These are phyloP conservation scores for Spongospora subterranea DNA, from an alignment of 208 protist genomes.

Conservation along the genomic window DNA sequence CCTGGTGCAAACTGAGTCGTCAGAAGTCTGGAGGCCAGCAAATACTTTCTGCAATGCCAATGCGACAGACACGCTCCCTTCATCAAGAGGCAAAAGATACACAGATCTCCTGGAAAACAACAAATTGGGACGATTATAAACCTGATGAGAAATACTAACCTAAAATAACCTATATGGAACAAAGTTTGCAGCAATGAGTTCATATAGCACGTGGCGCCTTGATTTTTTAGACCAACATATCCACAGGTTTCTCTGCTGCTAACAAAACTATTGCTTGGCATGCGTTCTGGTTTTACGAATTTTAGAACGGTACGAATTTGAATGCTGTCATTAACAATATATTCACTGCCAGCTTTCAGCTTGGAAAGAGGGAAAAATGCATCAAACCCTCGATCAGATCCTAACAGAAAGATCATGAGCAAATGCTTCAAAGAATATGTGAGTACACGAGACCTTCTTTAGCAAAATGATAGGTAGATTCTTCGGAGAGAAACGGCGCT, in stretches of 20 bases:
- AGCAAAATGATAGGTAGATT: background rate
- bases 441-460: slow-evolving; percentile 5
- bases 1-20: slow-evolving; percentile 76
- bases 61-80: slow-evolving; percentile 68
- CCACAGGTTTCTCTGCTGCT: slow-evolving; percentile 77
- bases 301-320: slow-evolving; percentile 50
- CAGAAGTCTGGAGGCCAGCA: slow-evolving; percentile 77
- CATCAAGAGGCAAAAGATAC: slow-evolving; percentile 75
- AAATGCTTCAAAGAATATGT: background rate
- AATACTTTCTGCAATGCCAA: slow-evolving; percentile 86
- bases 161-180: slow-evolving; percentile 79
- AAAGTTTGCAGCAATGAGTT: slow-evolving; percentile 85
- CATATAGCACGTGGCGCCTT: slow-evolving; percentile 90
- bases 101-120: slow-evolving; percentile 68
- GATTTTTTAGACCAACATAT: slow-evolving; percentile 84
- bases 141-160: slow-evolving; percentile 59
- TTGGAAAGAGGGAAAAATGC: slow-evolving; percentile 67
- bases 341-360: slow-evolving; percentile 63
- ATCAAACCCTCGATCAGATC: slow-evolving; percentile 75
- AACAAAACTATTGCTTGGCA: slow-evolving; percentile 43
- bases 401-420: background rate
- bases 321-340: slow-evolving; percentile 65
- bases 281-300: slow-evolving; percentile 23
- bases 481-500: background rate
- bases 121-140: background rate